These are phyloP conservation scores for Xylaria sp. DNA, from an alignment of 2,329 filamentous ascomycete species.

Conservation along the genomic window DNA sequence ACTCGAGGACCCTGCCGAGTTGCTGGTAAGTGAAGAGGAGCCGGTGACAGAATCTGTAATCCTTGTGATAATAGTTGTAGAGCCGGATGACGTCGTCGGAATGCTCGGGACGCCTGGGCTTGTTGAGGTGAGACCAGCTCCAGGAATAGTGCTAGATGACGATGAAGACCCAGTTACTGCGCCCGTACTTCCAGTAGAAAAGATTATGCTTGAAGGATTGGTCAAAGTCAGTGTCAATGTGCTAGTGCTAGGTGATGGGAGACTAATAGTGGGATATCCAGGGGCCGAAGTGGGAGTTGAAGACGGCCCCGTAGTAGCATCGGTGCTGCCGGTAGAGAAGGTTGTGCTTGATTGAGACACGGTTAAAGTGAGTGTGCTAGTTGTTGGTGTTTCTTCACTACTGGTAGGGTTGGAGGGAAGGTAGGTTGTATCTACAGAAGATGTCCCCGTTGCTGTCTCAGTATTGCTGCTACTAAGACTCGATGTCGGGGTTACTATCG, in stretches of 20 bases:
- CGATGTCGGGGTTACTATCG: constrained; percentile 19
- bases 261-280: constrained; percentile 27
- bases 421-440: background rate
- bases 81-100: constrained; percentile 12
- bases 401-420: constrained; percentile 2
- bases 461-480: constrained; percentile 22
- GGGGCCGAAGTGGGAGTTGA: constrained; percentile 6
- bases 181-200: constrained; percentile 33
- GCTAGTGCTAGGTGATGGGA: constrained; percentile 25
- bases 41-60: constrained; percentile 31
- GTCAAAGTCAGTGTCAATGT: constrained; percentile 15
- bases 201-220: constrained; percentile 26
- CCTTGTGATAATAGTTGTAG: constrained; percentile 11
- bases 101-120: constrained; percentile 35
- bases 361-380: constrained; percentile 30
- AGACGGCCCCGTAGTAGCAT: constrained; percentile 27
- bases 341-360: constrained; percentile 21
- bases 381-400: constrained; percentile 8
- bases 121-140: constrained; percentile 13
- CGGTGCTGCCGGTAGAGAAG: constrained; percentile 35
- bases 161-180: constrained; percentile 35
- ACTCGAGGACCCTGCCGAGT: constrained; percentile 2
- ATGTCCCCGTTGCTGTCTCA: background rate
- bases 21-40: constrained; percentile 25
- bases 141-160: constrained; percentile 12